A percentile compares a stretch with the other conserved stretches of the same genome.
These are phyloP conservation scores for Eucalyptus caleyi DNA, from an alignment of 345 rosid species.

Conservation along the genomic window DNA sequence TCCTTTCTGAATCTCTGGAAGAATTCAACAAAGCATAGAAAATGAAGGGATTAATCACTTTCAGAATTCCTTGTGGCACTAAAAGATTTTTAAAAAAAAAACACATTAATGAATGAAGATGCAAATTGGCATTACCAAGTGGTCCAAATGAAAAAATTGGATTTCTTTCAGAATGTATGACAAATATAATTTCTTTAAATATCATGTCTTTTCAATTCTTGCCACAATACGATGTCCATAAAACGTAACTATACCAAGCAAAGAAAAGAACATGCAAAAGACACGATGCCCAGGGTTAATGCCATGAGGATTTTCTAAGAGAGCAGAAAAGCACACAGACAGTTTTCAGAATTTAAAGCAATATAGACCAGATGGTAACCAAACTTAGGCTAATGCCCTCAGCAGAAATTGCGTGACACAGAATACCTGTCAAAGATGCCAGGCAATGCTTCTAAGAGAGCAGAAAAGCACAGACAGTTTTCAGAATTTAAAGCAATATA, in stretches of 20 bases:
- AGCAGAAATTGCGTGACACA: neutral
- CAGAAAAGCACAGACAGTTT: neutral
- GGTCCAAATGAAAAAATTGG: neutral
- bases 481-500: neutral
- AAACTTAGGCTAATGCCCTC: neutral
- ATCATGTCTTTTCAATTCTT: neutral
- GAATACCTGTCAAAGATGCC: neutral
- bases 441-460: neutral
- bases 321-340: neutral
- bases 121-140: neutral
- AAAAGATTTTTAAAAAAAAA: neutral
- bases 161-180: neutral
- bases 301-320: neutral
- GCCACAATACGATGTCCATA: neutral
- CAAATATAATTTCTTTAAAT: neutral
- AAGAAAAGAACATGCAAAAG: neutral
- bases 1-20: constrained; percentile 91
- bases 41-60: neutral
- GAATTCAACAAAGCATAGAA: neutral
- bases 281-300: neutral
- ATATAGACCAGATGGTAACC: neutral
- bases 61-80: neutral
- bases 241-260: neutral
- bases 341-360: neutral
- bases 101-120: neutral